Conservation (phyloP, 768 basidiomycete species). For the Sporobolomyces pararoseus region DNA sequence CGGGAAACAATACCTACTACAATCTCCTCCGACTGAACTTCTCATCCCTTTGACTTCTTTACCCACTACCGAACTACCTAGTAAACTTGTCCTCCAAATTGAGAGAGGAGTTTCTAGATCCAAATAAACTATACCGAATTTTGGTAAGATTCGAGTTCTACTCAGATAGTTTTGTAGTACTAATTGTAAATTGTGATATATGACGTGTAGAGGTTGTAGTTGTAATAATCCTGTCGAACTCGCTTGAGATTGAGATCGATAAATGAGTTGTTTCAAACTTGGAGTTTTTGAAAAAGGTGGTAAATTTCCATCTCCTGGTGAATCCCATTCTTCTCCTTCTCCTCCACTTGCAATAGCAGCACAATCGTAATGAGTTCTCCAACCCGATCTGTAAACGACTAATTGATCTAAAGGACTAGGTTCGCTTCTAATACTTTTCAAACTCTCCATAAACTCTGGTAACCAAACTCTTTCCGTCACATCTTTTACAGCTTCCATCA, state of each 20-base stretch:
- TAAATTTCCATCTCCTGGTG: slow-evolving; percentile 34
- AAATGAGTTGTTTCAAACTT: slow-evolving; percentile 27
- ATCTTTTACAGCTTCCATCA: slow-evolving; percentile 29
- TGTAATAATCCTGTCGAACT: too few relatives aligned
- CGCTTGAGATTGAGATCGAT: slow-evolving; percentile 5
- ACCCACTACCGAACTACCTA: slow-evolving; percentile 31
- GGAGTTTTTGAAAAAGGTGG: slow-evolving; percentile 18
- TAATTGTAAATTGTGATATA: slow-evolving; percentile 45
- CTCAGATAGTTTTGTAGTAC: slow-evolving; percentile 40
- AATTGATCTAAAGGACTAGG: slow-evolving; percentile 29
- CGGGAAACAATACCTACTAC: slow-evolving; percentile 44
- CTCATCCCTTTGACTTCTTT: neutral
- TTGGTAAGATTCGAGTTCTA: slow-evolving; percentile 21
- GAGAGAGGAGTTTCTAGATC: slow-evolving; percentile 42
- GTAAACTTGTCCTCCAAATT: slow-evolving; percentile 40
- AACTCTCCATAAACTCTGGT: slow-evolving; percentile 42
- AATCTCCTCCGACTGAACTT: slow-evolving; percentile 34
- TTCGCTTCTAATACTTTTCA: slow-evolving; percentile 21
- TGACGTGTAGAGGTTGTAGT: slow-evolving; percentile 4
- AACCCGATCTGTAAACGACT: slow-evolving; percentile 41
- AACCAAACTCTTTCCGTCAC: slow-evolving; percentile 41
- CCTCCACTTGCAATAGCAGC: too few relatives aligned
- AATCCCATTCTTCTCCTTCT: too few relatives aligned
- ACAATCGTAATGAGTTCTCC: neutral
- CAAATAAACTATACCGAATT: slow-evolving; percentile 41